Conservation (phyloP, 345 rosid genomes). For the Odontarrhena argentea region DNA sequence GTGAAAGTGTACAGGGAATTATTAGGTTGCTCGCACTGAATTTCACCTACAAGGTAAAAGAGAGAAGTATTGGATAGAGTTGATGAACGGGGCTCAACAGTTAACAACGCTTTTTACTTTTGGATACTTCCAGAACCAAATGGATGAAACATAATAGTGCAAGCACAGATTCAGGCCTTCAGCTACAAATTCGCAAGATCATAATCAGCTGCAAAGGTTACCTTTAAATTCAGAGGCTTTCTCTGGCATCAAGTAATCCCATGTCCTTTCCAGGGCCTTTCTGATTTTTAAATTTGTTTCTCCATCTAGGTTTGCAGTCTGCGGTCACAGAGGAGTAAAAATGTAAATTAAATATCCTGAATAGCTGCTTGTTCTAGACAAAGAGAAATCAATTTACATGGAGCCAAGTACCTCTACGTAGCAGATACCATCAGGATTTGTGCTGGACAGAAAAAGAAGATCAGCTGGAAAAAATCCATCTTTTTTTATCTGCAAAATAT, state of each 20-base stretch:
- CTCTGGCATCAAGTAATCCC: constrained; percentile 91
- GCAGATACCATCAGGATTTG: constrained; percentile 93
- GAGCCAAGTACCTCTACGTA: constrained; percentile 73
- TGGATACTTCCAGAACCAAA: constrained; percentile 10
- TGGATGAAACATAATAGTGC: constrained; percentile 14
- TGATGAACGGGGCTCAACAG: neutral
- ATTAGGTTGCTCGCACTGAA: constrained; percentile 98
- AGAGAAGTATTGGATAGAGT: constrained; percentile 14
- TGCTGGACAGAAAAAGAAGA: constrained; percentile 82
- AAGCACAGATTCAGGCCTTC: constrained; percentile 7
- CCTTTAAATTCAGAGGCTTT: constrained; percentile 87
- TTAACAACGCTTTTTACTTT: neutral
- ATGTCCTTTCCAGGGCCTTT: constrained; percentile 92
- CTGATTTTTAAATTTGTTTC: constrained; percentile 98
- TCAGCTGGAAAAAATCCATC: constrained; percentile 96
- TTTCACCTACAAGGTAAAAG: constrained; percentile 71
- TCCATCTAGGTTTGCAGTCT: constrained; percentile 98
- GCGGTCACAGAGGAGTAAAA: constrained; percentile 32
- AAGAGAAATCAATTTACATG: neutral
- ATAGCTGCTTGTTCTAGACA: neutral
- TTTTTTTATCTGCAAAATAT: constrained; percentile 74
- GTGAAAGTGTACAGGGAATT: constrained; percentile 95
- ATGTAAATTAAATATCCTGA: constrained; percentile 2
- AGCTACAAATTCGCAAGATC: neutral
- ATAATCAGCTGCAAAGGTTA: constrained; percentile 31